A percentile compares a stretch with the other conserved stretches of the same genome.
phyloP scores from a whole-genome alignment of 805 yeast species.

The Sugiyamaella marilandica region DNA sequence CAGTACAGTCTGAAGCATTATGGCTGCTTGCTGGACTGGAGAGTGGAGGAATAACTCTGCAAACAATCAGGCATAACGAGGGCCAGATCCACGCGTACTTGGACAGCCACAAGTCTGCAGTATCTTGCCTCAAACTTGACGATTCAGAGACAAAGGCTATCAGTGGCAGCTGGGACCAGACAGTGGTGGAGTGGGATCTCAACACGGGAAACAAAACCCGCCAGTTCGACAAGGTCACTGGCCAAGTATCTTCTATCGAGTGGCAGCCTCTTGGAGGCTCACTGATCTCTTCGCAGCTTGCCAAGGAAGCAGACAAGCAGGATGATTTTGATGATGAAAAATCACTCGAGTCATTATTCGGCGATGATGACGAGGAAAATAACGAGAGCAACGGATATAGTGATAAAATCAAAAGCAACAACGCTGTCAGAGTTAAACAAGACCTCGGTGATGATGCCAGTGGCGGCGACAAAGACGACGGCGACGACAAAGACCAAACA shows the following conservation, averaged over 20 bases:
- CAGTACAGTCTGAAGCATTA: slow-evolving; percentile 72
- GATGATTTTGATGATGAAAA: slow-evolving; percentile 25
- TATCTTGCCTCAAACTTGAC: slow-evolving; percentile 65
- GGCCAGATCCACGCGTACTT: slow-evolving; percentile 79
- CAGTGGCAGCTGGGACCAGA: slow-evolving; percentile 89
- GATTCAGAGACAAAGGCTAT: slow-evolving; percentile 57
- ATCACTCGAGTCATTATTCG: slow-evolving; percentile 53
- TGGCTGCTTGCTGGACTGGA: slow-evolving; percentile 81
- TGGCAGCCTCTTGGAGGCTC: slow-evolving; percentile 40
- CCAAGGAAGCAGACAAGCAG: slow-evolving; percentile 20
- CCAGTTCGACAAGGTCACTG: slow-evolving; percentile 53
- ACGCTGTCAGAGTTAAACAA: not conserved
- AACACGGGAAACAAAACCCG: slow-evolving; percentile 56
- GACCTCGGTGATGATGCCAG: not conserved
- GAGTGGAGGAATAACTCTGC: slow-evolving; percentile 78
- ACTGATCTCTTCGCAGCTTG: slow-evolving; percentile 11
- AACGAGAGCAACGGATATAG: slow-evolving; percentile 12
- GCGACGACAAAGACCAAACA: slow-evolving; percentile 3
- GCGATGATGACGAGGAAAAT: slow-evolving; percentile 47
- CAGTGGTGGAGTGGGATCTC: slow-evolving; percentile 78
- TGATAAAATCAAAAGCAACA: not conserved
- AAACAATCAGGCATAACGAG: slow-evolving; percentile 76
- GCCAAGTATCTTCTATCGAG: slow-evolving; percentile 75
- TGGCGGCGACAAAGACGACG: not conserved
- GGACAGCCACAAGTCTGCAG: slow-evolving; percentile 63